Evolutionary conservation across 805 yeast genomes (phyloP).

Genomic region (Candida quercuum): DNA sequence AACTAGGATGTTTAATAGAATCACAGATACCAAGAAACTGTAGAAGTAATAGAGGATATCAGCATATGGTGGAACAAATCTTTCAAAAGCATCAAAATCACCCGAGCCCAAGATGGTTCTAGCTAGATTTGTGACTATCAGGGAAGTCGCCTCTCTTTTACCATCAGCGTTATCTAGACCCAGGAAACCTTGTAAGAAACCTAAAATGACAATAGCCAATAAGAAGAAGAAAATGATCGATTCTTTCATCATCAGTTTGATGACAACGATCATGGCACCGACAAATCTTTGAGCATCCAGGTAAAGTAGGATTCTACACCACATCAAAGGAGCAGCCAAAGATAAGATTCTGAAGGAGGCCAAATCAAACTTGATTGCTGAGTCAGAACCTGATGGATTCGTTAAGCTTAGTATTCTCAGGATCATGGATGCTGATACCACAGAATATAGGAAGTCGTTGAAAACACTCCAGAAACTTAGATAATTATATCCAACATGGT

Average conservation of each 20-base stretch:
- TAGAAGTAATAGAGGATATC: slow-evolving; percentile 71
- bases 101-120: slow-evolving; percentile 74
- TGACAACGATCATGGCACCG: slow-evolving; percentile 84
- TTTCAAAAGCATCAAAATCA: slow-evolving; percentile 60
- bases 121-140: slow-evolving; percentile 58
- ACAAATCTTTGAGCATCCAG: slow-evolving; percentile 77
- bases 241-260: slow-evolving; percentile 83
- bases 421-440: slow-evolving; percentile 47
- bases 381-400: slow-evolving; percentile 19
- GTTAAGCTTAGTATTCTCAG: slow-evolving; percentile 41
- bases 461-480: slow-evolving; percentile 76
- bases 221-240: slow-evolving; percentile 77
- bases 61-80: slow-evolving; percentile 83
- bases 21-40: slow-evolving; percentile 68
- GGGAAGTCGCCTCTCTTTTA: slow-evolving; percentile 63
- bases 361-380: slow-evolving; percentile 37
- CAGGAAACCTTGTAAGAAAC: slow-evolving; percentile 81
- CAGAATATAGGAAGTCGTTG: slow-evolving; percentile 61
- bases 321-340: slow-evolving; percentile 80
- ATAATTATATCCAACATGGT: slow-evolving; percentile 70
- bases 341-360: slow-evolving; percentile 67
- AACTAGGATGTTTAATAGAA: slow-evolving; percentile 75
- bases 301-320: slow-evolving; percentile 72
- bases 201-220: slow-evolving; percentile 62
- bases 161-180: slow-evolving; percentile 90